Evolutionary conservation across 139 green algal genomes (phyloP), one percentile per base, ranked within the genome.

Genomic region (Trebouxia sp.): DNA sequence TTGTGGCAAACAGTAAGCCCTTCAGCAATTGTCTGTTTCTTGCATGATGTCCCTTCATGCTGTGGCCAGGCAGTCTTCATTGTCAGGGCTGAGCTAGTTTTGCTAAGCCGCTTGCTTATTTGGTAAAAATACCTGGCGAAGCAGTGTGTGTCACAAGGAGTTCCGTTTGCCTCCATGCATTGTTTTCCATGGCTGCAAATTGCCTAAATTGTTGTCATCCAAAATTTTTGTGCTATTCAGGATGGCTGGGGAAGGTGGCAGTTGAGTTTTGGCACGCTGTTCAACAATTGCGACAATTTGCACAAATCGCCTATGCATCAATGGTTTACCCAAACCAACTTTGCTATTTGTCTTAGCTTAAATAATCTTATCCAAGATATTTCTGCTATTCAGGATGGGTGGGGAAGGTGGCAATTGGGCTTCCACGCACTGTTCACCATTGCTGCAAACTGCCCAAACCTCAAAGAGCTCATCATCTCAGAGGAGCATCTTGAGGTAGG

Each of bases 401-500:
- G 39, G 41, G 28, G n/a, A 5, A 55, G 69, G 1, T 53, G 41
- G 42, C 41, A 77, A 22, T 35, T 86, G 5, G 82, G 82, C 6
- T 86, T 86, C 35, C 50, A 65, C 20, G 66, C 82, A 1, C 82
- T 86, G 6, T 86, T 86, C 78, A 86, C 82, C 17, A 62, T 86
- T 12, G 82, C 78, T 24, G 82, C 82, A 47, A 86, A 86, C 43
- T 86, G 82, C 82, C 78, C 82, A 24, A 35, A 39, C 47, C 53
- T 37, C 42, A 79, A 82, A 77, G 66, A 84, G 17, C 50, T 86
- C 28, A 48, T 22, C 66, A 76, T 86, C 3, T 86, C 77, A 10
- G 82, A 86, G 55, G 77, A 84, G 17, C 43, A 77, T 24, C 41
- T 77, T 12, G 69, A 56, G 69, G 69, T 77, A 12, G 39, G 69